These are phyloP conservation scores for Mycena latifolia DNA, from an alignment of 768 basidiomycete genomes.

Conservation along the genomic window DNA sequence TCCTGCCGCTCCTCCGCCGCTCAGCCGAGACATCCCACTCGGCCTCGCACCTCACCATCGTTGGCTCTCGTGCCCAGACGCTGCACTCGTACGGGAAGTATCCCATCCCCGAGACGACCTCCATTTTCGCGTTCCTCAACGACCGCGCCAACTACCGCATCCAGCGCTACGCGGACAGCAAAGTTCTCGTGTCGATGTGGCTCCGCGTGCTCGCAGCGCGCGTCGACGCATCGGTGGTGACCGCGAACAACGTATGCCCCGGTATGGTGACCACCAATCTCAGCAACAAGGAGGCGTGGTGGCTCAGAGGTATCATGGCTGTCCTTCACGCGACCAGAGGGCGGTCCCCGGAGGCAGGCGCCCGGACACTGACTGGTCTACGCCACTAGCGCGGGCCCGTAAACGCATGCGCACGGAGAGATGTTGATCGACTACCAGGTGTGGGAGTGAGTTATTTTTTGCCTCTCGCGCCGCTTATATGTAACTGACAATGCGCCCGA, in stretches of 20 bases:
- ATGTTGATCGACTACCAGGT: no score
- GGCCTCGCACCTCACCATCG: conserved; percentile 24
- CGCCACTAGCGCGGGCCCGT: conserved; percentile 23
- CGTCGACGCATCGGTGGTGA: conserved; percentile 27
- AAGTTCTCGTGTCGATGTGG: conserved; percentile 33
- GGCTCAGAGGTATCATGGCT: background rate
- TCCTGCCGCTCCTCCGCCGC: conserved; percentile 36
- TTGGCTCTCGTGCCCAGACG: conserved; percentile 21
- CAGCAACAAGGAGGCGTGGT: conserved; percentile 15
- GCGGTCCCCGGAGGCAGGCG: conserved; percentile 27
- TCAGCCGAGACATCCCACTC: conserved; percentile 8
- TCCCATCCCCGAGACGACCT: no score
- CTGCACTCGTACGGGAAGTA: conserved; percentile 2
- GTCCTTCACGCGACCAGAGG: conserved; percentile 7
- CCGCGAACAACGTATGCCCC: conserved; percentile 34
- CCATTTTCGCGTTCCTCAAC: no score
- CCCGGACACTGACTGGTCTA: conserved; percentile 23
- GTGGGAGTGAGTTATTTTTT: no score
- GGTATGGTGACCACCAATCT: no score
- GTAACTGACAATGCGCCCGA: no score
- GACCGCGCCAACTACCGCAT: no score
- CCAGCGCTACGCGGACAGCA: no score
- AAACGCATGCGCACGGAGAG: no score
- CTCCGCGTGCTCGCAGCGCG: conserved; percentile 26
- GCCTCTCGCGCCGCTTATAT: no score